A percentile compares a stretch with the other conserved stretches of the same genome.
These are phyloP conservation scores for Cryptococcus sp. DNA, from an alignment of 1,284 basidiomycete species.

Conservation along the genomic window DNA sequence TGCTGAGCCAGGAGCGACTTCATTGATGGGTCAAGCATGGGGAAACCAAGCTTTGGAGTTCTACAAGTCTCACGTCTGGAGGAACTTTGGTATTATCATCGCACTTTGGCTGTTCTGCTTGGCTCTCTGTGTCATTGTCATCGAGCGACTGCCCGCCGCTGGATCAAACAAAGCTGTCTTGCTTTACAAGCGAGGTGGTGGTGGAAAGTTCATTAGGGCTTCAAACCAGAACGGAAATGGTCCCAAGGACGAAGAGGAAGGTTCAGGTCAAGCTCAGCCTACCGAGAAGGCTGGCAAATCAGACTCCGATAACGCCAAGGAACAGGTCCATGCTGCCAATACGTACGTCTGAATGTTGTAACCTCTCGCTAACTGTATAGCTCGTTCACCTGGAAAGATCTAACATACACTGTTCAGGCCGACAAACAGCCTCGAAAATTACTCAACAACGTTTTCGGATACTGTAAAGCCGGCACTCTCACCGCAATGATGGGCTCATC, in stretches of 20 bases:
- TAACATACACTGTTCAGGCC: conserved; percentile 50
- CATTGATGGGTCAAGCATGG: conserved; percentile 44
- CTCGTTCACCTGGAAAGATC: conserved; percentile 50
- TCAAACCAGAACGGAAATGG: conserved; percentile 24
- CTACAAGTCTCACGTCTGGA: conserved; percentile 45
- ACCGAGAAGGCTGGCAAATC: conserved; percentile 21
- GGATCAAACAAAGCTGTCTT: conserved; percentile 34
- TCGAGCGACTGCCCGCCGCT: conserved; percentile 33
- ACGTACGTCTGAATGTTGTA: conserved; percentile 13
- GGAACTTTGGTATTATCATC: conserved; percentile 51
- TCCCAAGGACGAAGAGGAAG: conserved; percentile 29
- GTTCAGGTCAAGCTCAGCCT: conserved; percentile 14
- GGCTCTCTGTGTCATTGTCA: conserved; percentile 11
- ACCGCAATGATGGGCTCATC: conserved; percentile 52
- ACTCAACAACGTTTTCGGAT: conserved; percentile 52
- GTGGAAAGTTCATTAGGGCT: conserved; percentile 30
- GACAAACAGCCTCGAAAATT: conserved; percentile 46
- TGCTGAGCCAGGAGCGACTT: conserved; percentile 38
- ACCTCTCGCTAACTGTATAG: conserved; percentile 3
- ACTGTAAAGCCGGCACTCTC: conserved; percentile 52
- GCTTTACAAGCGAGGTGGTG: conserved; percentile 39
- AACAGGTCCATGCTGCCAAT: conserved; percentile 19
- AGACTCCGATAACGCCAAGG: background rate
- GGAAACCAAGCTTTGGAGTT: conserved; percentile 44
- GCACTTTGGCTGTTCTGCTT: conserved; percentile 35